phyloP scores from a whole-genome alignment of 75 land plant species.

The Chamaecyparis obtusa region DNA sequence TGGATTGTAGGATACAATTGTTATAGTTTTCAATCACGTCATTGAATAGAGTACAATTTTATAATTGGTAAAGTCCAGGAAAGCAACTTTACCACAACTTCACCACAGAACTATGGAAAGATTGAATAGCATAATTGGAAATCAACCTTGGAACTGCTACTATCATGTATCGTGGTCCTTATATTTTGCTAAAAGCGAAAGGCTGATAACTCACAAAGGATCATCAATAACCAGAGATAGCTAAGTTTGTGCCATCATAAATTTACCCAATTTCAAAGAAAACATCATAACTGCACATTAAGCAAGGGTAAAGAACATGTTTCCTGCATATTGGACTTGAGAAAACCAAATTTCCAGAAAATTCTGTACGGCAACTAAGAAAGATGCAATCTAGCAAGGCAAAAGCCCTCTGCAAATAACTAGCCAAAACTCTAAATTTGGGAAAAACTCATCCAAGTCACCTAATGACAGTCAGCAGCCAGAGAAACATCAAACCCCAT shows the following conservation, averaged over 20 bases:
- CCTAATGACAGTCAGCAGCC: no score
- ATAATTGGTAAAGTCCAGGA: background rate
- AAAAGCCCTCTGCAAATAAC: no score
- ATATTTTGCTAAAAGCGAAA: background rate
- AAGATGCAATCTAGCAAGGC: no score
- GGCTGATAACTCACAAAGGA: background rate
- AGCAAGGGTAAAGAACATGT: background rate
- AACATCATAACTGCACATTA: background rate
- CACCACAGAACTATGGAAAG: background rate
- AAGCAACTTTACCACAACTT: background rate
- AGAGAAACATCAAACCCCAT: no score
- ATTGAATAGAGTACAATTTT: no score
- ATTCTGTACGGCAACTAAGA: background rate
- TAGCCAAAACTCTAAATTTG: no score
- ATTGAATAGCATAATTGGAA: background rate
- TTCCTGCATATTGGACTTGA: no score
- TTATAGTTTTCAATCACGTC: background rate
- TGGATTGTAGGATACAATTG: no score
- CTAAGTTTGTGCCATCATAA: background rate
- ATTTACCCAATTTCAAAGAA: background rate
- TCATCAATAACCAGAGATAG: background rate
- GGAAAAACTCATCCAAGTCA: no score
- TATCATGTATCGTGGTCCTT: background rate
- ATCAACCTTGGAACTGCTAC: background rate
- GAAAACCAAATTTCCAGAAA: background rate